phyloP scores from a whole-genome alignment of 257 asterid genomes.

The Salvia splendens region DNA sequence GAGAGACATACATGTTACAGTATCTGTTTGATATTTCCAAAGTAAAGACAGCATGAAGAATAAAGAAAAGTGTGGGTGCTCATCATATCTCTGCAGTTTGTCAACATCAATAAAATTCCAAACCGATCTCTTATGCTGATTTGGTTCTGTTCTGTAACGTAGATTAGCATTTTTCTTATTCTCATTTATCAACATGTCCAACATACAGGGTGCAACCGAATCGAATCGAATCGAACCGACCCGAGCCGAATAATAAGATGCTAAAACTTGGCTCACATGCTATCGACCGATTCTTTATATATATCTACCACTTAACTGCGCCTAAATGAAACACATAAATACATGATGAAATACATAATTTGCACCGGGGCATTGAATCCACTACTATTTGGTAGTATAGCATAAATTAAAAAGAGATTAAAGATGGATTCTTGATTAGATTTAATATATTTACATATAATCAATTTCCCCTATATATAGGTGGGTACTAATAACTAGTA shows the following conservation, averaged over 20 bases:
- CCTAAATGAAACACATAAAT: background rate
- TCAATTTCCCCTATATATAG: too few species aligned
- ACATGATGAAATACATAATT: background rate
- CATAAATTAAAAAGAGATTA: background rate
- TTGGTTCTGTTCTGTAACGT: background rate
- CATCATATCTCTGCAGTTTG: background rate
- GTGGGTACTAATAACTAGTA: too few species aligned
- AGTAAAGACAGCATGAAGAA: background rate
- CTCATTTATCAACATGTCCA: background rate
- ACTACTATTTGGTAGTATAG: background rate
- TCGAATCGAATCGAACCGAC: too few species aligned
- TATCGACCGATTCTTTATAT: too few species aligned
- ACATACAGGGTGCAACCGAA: too few species aligned
- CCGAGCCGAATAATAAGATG: too few species aligned
- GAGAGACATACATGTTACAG: too few species aligned
- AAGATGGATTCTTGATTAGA: too few species aligned
- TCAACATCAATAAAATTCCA: background rate
- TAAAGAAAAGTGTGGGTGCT: conserved; percentile 1
- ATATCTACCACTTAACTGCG: too few species aligned
- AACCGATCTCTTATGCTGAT: background rate
- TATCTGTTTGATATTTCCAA: background rate
- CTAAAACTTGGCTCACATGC: too few species aligned
- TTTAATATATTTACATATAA: too few species aligned
- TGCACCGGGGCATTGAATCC: background rate
- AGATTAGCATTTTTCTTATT: background rate